These are phyloP conservation scores for Cyclotella baltica DNA, from an alignment of 108 stramenopile genomes.

Conservation along the genomic window DNA sequence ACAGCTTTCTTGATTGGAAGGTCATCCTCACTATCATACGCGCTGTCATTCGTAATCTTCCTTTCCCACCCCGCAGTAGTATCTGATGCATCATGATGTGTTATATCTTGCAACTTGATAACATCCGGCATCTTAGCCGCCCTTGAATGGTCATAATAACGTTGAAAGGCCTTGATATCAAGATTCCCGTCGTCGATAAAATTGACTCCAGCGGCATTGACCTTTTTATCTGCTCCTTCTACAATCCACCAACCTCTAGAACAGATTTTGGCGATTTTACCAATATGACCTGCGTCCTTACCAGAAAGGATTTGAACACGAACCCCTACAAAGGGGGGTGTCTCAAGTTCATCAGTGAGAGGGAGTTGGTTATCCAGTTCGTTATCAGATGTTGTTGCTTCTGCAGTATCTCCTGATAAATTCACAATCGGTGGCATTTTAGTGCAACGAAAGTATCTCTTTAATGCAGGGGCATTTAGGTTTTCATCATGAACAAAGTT, in stretches of 20 bases:
- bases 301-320: too few species aligned
- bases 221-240: too few species aligned
- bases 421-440: background rate
- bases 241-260: too few species aligned
- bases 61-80: background rate
- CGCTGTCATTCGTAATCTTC: background rate
- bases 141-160: background rate
- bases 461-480: constrained; percentile 11
- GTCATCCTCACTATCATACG: background rate
- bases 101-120: background rate
- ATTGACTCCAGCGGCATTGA: too few species aligned
- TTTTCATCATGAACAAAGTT: constrained; percentile 24
- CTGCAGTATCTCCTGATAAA: too few species aligned
- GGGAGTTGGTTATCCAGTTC: too few species aligned
- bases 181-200: constrained; percentile 24
- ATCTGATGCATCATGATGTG: background rate
- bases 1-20: too few species aligned
- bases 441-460: background rate
- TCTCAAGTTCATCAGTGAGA: too few species aligned
- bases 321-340: too few species aligned
- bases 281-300: too few species aligned
- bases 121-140: constrained; percentile 11
- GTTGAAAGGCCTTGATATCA: constrained; percentile 10
- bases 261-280: too few species aligned
- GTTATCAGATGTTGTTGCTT: too few species aligned